phyloP scores from a whole-genome alignment of 805 yeast genomes.

The Wickerhamomyces kurtzmanii region DNA sequence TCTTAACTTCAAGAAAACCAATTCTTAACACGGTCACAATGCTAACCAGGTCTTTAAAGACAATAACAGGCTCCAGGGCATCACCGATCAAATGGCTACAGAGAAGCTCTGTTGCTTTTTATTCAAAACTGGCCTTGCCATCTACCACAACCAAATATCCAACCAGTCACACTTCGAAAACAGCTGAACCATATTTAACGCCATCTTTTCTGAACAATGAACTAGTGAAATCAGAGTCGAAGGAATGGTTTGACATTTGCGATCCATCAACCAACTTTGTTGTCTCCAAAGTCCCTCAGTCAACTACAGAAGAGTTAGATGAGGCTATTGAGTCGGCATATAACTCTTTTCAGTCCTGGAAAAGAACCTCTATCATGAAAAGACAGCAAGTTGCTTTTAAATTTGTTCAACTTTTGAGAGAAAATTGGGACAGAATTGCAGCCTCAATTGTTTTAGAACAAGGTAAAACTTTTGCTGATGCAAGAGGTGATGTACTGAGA shows the following conservation, averaged over 20 bases:
- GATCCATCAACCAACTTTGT: conserved; percentile 70
- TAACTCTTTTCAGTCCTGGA: conserved; percentile 51
- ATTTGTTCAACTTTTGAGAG: conserved; percentile 53
- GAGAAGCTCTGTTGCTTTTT: too few relatives aligned
- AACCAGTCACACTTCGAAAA: conserved; percentile 26
- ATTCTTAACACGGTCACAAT: too few relatives aligned
- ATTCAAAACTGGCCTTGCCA: too few relatives aligned
- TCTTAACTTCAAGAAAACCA: too few relatives aligned
- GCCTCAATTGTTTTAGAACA: conserved; percentile 57
- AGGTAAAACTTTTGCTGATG: conserved; percentile 70
- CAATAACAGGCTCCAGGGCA: too few relatives aligned
- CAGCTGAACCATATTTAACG: conserved; percentile 36
- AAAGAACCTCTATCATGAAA: conserved; percentile 32
- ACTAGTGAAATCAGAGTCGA: conserved; percentile 36
- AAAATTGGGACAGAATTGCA: conserved; percentile 60
- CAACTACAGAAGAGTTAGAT: conserved; percentile 54
- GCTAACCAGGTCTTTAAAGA: too few relatives aligned
- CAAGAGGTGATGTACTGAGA: conserved; percentile 65
- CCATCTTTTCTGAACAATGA: conserved; percentile 38
- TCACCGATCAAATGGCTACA: too few relatives aligned
- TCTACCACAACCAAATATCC: conserved; percentile 26
- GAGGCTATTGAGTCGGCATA: conserved; percentile 58
- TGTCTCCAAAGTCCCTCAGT: conserved; percentile 63
- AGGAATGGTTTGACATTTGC: conserved; percentile 56
- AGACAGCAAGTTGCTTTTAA: conserved; percentile 62